These are phyloP conservation scores for Boletus patriciae DNA, from an alignment of 768 basidiomycete species.

Conservation along the genomic window DNA sequence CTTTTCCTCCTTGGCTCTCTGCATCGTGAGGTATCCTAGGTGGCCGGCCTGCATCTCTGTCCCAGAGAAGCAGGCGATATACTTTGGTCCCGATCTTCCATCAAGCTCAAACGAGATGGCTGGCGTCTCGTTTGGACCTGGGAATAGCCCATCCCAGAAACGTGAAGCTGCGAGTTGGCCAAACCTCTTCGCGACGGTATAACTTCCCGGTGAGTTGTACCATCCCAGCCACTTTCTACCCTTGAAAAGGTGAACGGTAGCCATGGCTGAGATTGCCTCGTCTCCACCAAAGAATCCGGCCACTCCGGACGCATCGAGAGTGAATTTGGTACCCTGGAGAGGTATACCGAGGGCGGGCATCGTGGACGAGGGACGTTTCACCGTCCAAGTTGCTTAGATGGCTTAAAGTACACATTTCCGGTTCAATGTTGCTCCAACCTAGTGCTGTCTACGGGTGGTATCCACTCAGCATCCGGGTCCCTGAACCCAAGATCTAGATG, in stretches of 20 bases:
- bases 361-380: not conserved
- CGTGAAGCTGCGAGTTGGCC: constrained; percentile 29
- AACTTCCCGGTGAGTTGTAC: constrained; percentile 41
- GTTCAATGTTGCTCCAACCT: no score
- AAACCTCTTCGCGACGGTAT: constrained; percentile 34
- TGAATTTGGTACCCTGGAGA: constrained; percentile 9
- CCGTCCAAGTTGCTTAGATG: no score
- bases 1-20: constrained; percentile 10
- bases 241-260: constrained; percentile 33
- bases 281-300: constrained; percentile 40
- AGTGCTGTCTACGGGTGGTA: no score
- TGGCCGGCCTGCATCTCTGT: constrained; percentile 32
- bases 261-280: constrained; percentile 39
- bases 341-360: constrained; percentile 23
- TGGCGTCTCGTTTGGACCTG: constrained; percentile 29
- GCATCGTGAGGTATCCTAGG: constrained; percentile 29
- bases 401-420: no score
- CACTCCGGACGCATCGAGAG: constrained; percentile 32
- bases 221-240: constrained; percentile 37
- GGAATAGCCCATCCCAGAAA: constrained; percentile 35
- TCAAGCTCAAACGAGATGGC: constrained; percentile 31
- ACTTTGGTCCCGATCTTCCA: constrained; percentile 30
- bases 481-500: no score
- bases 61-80: constrained; percentile 29
- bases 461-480: no score